Base-by-base conservation (phyloP, 208 protist genomes). In the Acanthamoeba healyi region DNA sequence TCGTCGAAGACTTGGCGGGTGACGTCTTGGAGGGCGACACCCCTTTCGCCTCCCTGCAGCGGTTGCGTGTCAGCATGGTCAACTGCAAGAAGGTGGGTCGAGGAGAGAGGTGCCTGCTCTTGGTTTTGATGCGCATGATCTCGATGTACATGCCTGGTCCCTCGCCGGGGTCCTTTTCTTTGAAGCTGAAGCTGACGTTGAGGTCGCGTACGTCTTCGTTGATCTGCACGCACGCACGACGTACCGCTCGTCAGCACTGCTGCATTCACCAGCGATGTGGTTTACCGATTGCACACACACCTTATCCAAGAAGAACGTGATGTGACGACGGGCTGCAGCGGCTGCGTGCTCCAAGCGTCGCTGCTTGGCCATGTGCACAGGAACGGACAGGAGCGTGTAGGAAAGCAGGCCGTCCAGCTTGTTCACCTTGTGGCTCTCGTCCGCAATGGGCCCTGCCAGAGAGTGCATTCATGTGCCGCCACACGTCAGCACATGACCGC, bases 351-450 rank as follows among this genome's bases (percentile, higher is more conserved):
- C 34, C 5, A 79, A 19, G 70, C 70, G 70, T 1, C 38, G 3
- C 70, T 79, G 70, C 36, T 46, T 38, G 38, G 70, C 70, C 34
- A 79, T 79, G 70, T 79, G 38, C 34, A 38, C 36, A 7, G 70
- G 70, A 32, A 79, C 70, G 7, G 70, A 79, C 14, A 79, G 38
- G 36, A 79, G 42, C 1, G 70, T 79, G 70, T 79, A 79, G 4
- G 70, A 38, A 14, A 79, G 70, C 17, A 79, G 36, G 5, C 70
- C 38, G 7, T 79, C 70, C 9, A 24, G 9, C 70, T 34, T 79
- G 70, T 19, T 22, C 32, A 79, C 12, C 38, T 79, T 79, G 0
- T 79, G 32, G 36, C 70, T 79, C 70, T 79, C 70, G 3, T 44
- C 70, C 14, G 22, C 70, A 12, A 79, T 79, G 0, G 70, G 70